Evolutionary conservation across 2,329 filamentous ascomycete species (phyloP), one percentile per base, ranked within the genome.

Genomic region (Verticillium alfalfae): DNA sequence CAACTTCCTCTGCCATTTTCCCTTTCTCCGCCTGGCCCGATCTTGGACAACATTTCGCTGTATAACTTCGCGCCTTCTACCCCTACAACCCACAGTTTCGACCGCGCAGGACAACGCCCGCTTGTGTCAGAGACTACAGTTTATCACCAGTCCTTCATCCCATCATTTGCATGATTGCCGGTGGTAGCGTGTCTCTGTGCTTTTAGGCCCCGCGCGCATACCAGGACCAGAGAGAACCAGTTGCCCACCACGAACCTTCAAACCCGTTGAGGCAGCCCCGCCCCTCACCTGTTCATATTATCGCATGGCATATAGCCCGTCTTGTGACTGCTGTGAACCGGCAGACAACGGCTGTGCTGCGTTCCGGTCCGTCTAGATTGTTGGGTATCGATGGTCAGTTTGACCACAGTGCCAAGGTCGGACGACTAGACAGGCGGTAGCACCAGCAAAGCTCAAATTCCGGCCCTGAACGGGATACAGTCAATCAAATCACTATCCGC

Each of bases 1-100:
- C 45, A 26, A 31, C 45, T 57, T 52, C 49, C 54, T 31, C 54
- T 16, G 45, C 57, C 60, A 57, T 39, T 39, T 61, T 31, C 45
- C 36, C 45, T 58, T 58, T 64, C 56, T 64, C 45, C 62, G 34
- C 41, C 57, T 59, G 61, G 60, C 63, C 61, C 59, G 9, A 52
- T 18, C 45, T 31, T 31, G 45, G 36, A 52, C 45, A 18, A 52
- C 45, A 5, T 26, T 31, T 52, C 15, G 15, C 56, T 59, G 61
- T 56, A 58, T 38, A 61, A 57, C 56, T 60, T 60, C 62, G 62
- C 39, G 39, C 41, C 56, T 59, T 45, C 57, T 38, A 34, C 56
- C 58, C 60, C 56, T 64, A 60, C 61, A 60, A 36, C 49, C 58
- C 60, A 60, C 56, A 59, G 34, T 62, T 58, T 57, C 56, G 52